Base-by-base conservation (phyloP, 495 filamentous ascomycete species). In the Ramalina intermedia region DNA sequence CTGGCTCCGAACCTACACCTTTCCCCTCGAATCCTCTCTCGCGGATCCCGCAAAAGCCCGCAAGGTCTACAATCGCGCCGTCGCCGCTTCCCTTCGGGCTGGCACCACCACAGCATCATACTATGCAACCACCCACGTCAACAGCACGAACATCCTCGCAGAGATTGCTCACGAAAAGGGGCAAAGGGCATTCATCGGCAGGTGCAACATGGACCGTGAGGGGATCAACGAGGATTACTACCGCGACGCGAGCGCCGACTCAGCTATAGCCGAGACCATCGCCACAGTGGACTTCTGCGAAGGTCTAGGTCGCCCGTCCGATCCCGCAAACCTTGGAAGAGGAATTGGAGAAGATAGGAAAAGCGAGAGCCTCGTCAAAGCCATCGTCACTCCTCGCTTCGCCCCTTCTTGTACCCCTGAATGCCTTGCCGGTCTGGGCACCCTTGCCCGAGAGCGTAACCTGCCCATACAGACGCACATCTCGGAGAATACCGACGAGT, bases 1-100 rank as follows among this genome's bases (percentile, higher is more conserved):
- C 65, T 98, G 90, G 90, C 75, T 98, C 5, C 70, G 87, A 53
- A 85, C 71, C 4, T 98, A 98, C 68, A 98, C 90, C n/a, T 98
- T 94, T 65, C 90, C 90, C 0, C 73, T 94, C 48, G 90, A 96
- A 65, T 69, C 77, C 12, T 84, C 81, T 16, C 75, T 95, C 48
- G 66, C 63, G 38, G 58, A 59, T 56, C 69, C 70, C 53, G 56
- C 68, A 40, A 72, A 68, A 61, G 74, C 73, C 50, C 55, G 60
- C 41, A 68, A 53, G 54, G 74, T 89, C 52, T 96, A 96, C 66
- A 70, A 72, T 16, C 76, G 78, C 54, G 80, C 82, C 59, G 75
- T 96, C 55, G 65, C 72, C 43, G 80, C 82, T 39, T 93, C 88
- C 0, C 77, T 98, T 37, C 72, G 85, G 42, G 75, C 94, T 65